Evolutionary conservation across 2,329 filamentous ascomycete species (phyloP).

Genomic region (Ophiocordyceps camponoti-floridani): DNA sequence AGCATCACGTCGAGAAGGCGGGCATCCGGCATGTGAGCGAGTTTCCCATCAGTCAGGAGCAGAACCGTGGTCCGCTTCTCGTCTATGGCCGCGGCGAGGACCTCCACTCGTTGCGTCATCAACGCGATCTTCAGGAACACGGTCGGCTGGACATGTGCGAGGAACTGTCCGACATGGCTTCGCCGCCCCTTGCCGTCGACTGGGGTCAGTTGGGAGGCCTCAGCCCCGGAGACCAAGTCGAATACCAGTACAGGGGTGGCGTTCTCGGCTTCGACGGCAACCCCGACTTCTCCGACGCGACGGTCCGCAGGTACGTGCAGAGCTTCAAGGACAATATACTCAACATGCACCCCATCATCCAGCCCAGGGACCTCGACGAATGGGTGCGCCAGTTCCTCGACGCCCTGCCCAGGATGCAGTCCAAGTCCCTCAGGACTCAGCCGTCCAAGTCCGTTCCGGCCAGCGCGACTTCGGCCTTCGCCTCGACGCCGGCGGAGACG

Average conservation of each 20-base stretch:
- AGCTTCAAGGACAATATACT: slow-evolving; percentile 44
- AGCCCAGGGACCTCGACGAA: slow-evolving; percentile 30
- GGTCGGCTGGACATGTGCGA: slow-evolving; percentile 23
- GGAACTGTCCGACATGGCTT: slow-evolving; percentile 33
- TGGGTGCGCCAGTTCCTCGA: slow-evolving; percentile 36
- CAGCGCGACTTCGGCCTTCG: slow-evolving; percentile 8
- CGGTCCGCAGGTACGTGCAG: slow-evolving; percentile 33
- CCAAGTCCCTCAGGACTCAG: slow-evolving; percentile 11
- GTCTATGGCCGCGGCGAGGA: slow-evolving; percentile 69
- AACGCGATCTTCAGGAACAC: slow-evolving; percentile 20
- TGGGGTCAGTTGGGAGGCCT: slow-evolving; percentile 41
- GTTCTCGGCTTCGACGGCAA: slow-evolving; percentile 25
- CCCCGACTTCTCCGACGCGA: slow-evolving; percentile 33
- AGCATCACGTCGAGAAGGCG: slow-evolving; percentile 24
- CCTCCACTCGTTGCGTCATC: slow-evolving; percentile 34
- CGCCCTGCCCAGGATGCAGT: slow-evolving; percentile 18
- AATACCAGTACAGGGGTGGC: slow-evolving; percentile 17
- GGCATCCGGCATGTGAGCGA: slow-evolving; percentile 41
- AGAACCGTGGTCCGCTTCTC: slow-evolving; percentile 53
- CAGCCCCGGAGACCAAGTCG: slow-evolving; percentile 22
- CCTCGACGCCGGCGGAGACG: slow-evolving; percentile 9
- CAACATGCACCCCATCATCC: slow-evolving; percentile 47
- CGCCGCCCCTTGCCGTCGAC: slow-evolving; percentile 33
- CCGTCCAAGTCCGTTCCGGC: slow-evolving; percentile 14
- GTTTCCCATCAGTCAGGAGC: slow-evolving; percentile 63